Evolutionary conservation across 495 filamentous ascomycete species (phyloP), one percentile per base, ranked within the genome.

Genomic region (Hypomontagnella monticulosa): DNA sequence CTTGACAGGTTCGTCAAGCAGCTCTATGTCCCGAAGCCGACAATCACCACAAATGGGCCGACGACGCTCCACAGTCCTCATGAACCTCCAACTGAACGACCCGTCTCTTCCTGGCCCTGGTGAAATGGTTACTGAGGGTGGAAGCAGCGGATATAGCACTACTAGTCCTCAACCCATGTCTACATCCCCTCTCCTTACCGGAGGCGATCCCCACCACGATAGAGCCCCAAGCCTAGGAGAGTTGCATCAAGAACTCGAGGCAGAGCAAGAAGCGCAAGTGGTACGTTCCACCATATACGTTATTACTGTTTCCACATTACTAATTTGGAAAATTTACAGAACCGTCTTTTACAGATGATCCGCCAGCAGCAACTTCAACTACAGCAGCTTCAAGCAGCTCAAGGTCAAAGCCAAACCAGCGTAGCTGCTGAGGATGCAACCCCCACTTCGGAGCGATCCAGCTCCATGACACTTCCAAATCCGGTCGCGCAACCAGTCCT

Each of bases 211-310:
- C 6, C 86, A 88, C 64, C 90, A 91, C 62, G 74, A 74, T 54
- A 80, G 84, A 8, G 79, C 90, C 7, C 93, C 93, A 1, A 96
- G 91, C 56, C 76, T 97, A 42, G 94, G 94, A n/a, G 94, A 97
- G 76, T 81, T 99, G 36, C 93, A 97, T 72, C 94, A 99, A 69
- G 92, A 97, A 72, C 81, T 97, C 5, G 95, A 99, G 76, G 91
- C 89, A 48, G 95, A 99, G 73, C 93, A 97, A 75, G 95, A 99
- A 76, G 92, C 88, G 9, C 94, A 97, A 78, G 95, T 99, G 75
- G 89, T 92, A 78, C 42, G 82, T 79, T 12, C 58, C 20, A 23
- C 14, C 41, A 2, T 42, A 20, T 43, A 2, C 27, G 14, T 27
- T 16, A 18, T 4, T 33, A 3, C 16, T 15, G 9, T 4, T 10